Evolutionary conservation across 2,329 filamentous ascomycete species (phyloP).

Genomic region (Didymella keratinophila): DNA sequence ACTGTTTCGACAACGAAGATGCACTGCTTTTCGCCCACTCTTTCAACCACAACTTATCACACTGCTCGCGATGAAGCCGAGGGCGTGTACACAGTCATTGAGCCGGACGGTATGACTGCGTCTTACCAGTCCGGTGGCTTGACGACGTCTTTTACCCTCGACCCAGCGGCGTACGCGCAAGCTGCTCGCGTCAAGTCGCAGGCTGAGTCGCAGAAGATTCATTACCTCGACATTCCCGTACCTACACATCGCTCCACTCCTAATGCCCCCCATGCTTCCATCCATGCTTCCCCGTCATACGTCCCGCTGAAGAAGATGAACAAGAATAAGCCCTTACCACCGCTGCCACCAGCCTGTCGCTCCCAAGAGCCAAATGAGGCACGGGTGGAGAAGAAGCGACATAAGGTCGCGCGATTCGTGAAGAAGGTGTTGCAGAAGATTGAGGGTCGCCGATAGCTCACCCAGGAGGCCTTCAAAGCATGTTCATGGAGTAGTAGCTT

Average conservation of each 20-base stretch:
- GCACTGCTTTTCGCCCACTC: background rate
- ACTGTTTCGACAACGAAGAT: background rate
- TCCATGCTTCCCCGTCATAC: background rate
- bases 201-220: background rate
- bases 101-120: background rate
- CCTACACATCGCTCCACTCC: background rate
- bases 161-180: background rate
- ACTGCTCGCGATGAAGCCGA: background rate
- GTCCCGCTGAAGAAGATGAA: background rate
- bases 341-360: background rate
- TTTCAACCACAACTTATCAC: background rate
- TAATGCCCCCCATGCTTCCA: background rate
- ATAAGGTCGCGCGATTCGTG: constrained; percentile 19
- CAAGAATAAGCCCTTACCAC: background rate
- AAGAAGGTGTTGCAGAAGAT: constrained; percentile 22
- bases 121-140: background rate
- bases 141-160: background rate
- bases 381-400: constrained; percentile 4
- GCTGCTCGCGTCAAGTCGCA: background rate
- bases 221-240: background rate
- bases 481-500: background rate
- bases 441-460: constrained; percentile 2
- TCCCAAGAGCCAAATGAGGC: background rate
- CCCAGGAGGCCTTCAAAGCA: background rate
- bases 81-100: background rate